Conservation (phyloP, 805 yeast species). For the Candida railenensis region DNA sequence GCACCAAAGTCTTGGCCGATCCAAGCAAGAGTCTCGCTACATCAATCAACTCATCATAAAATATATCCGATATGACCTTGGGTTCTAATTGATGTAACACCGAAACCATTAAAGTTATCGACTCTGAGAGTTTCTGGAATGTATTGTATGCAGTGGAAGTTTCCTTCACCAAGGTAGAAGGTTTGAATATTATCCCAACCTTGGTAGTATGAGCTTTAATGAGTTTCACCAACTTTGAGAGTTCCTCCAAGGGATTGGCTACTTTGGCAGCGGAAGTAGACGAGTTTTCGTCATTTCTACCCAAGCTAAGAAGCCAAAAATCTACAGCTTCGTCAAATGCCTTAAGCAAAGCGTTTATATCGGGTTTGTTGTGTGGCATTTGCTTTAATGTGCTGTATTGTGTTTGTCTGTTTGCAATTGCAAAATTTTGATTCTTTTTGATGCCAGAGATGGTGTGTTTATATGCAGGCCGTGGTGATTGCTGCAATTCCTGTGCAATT, state of each 20-base stretch:
- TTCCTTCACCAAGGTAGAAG: constrained; percentile 43
- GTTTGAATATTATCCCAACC: constrained; percentile 67
- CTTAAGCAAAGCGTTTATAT: constrained; percentile 19
- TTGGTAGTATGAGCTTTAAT: constrained; percentile 78
- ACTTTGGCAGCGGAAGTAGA: constrained; percentile 33
- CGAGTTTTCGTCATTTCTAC: constrained; percentile 11
- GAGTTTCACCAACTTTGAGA: constrained; percentile 56
- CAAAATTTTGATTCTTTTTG: background rate
- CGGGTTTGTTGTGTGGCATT: constrained; percentile 17
- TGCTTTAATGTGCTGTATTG: background rate
- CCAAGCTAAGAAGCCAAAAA: constrained; percentile 23
- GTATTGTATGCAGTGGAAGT: constrained; percentile 50
- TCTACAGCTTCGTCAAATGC: constrained; percentile 31
- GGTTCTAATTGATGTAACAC: constrained; percentile 34
- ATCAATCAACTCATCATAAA: constrained; percentile 31
- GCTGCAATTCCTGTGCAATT: no score
- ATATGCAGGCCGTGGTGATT: no score
- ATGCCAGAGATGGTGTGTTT: no score
- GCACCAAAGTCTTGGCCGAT: constrained; percentile 18
- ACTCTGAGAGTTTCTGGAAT: constrained; percentile 44
- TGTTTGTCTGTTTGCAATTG: background rate
- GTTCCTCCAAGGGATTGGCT: constrained; percentile 51
- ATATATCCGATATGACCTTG: constrained; percentile 33
- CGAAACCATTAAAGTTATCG: constrained; percentile 45
- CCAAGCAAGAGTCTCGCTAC: constrained; percentile 18